Evolutionary conservation across 2,329 filamentous ascomycete genomes (phyloP).

Genomic region (Colletotrichum eleusines): DNA sequence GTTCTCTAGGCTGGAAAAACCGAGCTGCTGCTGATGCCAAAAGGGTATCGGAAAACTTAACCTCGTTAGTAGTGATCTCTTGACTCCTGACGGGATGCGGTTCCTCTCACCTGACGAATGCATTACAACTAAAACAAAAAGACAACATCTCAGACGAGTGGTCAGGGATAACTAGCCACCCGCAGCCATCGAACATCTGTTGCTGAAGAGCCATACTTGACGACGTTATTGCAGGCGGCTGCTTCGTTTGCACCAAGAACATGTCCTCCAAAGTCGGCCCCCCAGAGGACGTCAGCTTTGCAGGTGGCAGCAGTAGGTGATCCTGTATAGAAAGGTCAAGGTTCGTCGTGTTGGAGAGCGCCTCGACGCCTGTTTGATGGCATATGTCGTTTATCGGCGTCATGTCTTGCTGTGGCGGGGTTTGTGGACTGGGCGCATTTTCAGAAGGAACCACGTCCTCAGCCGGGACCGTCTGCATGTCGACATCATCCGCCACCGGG

Average conservation of each 20-base stretch:
- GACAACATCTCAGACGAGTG: no score
- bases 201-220: constrained; percentile 18
- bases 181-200: not conserved
- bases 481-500: not conserved
- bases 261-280: constrained; percentile 12
- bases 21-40: not conserved
- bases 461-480: not conserved
- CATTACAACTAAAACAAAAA: not conserved
- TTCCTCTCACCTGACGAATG: constrained; percentile 2
- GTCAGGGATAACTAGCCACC: no score
- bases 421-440: not conserved
- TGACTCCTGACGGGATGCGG: not conserved
- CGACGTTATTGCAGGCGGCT: not conserved
- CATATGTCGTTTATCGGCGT: not conserved
- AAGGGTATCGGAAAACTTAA: not conserved
- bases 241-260: not conserved
- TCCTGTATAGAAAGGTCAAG: not conserved
- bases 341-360: not conserved
- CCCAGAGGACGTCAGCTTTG: constrained; percentile 14
- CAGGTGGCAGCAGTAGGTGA: not conserved
- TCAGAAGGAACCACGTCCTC: not conserved
- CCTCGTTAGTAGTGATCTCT: not conserved
- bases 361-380: constrained; percentile 1
- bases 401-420: not conserved
- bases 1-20: no score